Percentiles rank a stretch among this genome's conserved stretches.
Evolutionary conservation across 495 filamentous ascomycete species (phyloP).

Genomic region (Penicillium egyptiacum): DNA sequence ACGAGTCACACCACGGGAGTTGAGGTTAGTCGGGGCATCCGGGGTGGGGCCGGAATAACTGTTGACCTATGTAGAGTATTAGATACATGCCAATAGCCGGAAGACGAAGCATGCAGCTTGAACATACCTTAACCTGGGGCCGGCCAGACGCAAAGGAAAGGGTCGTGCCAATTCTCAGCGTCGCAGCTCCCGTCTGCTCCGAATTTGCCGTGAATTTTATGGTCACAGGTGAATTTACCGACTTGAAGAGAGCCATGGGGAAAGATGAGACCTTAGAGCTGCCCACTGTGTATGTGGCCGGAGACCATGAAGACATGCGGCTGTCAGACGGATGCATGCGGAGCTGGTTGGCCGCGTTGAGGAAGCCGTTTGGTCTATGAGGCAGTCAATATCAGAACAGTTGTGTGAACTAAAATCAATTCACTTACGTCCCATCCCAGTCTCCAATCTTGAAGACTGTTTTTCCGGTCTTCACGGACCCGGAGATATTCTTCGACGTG

Average conservation of each 20-base stretch:
- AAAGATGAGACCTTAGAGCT: constrained; percentile 50
- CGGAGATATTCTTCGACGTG: constrained; percentile 53
- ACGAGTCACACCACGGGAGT: constrained; percentile 62
- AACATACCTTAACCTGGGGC: constrained; percentile 29
- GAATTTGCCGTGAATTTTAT: constrained; percentile 59
- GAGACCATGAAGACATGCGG: constrained; percentile 60
- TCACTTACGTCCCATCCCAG: constrained; percentile 53
- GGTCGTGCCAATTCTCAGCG: constrained; percentile 63
- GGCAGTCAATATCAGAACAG: not conserved
- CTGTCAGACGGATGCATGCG: constrained; percentile 66
- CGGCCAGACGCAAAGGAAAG: constrained; percentile 56
- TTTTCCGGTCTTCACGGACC: constrained; percentile 41
- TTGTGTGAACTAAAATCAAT: not conserved
- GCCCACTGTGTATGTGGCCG: constrained; percentile 60
- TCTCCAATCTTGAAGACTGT: constrained; percentile 65
- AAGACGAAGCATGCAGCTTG: not conserved
- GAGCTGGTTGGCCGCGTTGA: constrained; percentile 63
- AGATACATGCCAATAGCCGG: not conserved
- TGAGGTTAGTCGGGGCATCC: constrained; percentile 59
- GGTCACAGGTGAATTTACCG: constrained; percentile 59
- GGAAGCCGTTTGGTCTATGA: constrained; percentile 59
- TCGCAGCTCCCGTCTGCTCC: constrained; percentile 51
- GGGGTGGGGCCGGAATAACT: constrained; percentile 48
- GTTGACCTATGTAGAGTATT: constrained; percentile 43
- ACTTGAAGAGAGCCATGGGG: constrained; percentile 67